These are phyloP conservation scores for Oryza rufipogon DNA, from an alignment of 176 grass and related monocot genomes.

Conservation along the genomic window DNA sequence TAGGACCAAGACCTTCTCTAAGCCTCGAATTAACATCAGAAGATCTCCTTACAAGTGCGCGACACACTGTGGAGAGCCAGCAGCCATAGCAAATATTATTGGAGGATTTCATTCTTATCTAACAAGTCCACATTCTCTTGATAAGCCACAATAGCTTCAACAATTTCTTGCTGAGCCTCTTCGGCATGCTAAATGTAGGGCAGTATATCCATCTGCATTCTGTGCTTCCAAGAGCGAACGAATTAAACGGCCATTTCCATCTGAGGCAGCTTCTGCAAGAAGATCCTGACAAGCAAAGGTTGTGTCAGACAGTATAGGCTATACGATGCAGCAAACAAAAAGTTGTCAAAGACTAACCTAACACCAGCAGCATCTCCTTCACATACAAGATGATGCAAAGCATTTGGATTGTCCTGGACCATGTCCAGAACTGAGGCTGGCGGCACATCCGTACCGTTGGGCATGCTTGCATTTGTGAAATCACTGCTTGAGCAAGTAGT, in stretches of 20 bases:
- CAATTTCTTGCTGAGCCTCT: slow-evolving; percentile 81
- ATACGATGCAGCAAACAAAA: slow-evolving; percentile 20
- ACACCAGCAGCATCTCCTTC: slow-evolving; percentile 79
- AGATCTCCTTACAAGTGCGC: slow-evolving; percentile 72
- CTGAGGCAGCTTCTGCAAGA: slow-evolving; percentile 74
- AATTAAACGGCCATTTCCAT: slow-evolving; percentile 61
- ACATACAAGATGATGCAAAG: slow-evolving; percentile 84
- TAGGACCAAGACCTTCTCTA: slow-evolving; percentile 82
- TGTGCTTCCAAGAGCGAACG: slow-evolving; percentile 84
- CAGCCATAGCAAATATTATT: slow-evolving; percentile 92
- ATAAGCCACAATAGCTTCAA: slow-evolving; percentile 88
- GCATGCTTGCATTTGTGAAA: slow-evolving; percentile 56
- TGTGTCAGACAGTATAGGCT: slow-evolving; percentile 27
- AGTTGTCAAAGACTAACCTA: slow-evolving; percentile 53
- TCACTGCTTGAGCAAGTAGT: slow-evolving; percentile 66
- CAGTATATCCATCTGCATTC: slow-evolving; percentile 86
- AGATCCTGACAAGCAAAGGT: slow-evolving; percentile 62
- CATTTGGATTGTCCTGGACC: slow-evolving; percentile 81
- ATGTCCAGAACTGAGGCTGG: slow-evolving; percentile 69
- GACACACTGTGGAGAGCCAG: slow-evolving; percentile 90
- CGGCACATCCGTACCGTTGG: slow-evolving; percentile 60
- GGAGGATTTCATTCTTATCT: slow-evolving; percentile 92
- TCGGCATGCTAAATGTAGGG: slow-evolving; percentile 89
- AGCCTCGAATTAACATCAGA: slow-evolving; percentile 77
- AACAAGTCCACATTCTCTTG: slow-evolving; percentile 93